Conservation (phyloP, 2,329 filamentous ascomycete species). For the Aspergillus pseudonomiae region DNA sequence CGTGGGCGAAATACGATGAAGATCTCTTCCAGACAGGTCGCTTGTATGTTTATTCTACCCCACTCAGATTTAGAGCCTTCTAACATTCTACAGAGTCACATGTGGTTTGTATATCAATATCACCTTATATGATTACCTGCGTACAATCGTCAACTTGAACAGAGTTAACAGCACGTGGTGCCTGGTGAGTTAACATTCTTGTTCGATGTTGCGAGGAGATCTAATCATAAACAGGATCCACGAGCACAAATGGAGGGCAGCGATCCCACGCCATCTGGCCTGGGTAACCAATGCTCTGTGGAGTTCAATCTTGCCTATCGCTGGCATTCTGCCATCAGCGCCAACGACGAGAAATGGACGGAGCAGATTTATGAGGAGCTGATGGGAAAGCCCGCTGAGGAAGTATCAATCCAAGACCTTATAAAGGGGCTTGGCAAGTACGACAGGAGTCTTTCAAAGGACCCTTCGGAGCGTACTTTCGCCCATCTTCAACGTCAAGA, state of each 20-base stretch:
- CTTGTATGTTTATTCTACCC: slow-evolving; percentile 43
- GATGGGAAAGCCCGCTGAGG: slow-evolving; percentile 61
- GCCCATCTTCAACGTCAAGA: slow-evolving; percentile 64
- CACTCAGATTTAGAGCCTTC: background rate
- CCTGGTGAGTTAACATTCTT: slow-evolving; percentile 45
- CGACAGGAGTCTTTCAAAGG: slow-evolving; percentile 61
- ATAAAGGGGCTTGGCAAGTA: slow-evolving; percentile 65
- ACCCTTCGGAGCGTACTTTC: slow-evolving; percentile 72
- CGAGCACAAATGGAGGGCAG: slow-evolving; percentile 67
- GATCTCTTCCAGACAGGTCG: slow-evolving; percentile 79
- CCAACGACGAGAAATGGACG: slow-evolving; percentile 79
- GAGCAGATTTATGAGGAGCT: slow-evolving; percentile 67
- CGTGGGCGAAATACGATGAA: slow-evolving; percentile 72
- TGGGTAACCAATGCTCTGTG: slow-evolving; percentile 80
- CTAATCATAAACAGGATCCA: slow-evolving; percentile 57
- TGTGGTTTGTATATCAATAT: slow-evolving; percentile 79
- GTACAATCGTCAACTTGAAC: slow-evolving; percentile 75
- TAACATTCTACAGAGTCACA: slow-evolving; percentile 54
- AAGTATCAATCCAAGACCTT: slow-evolving; percentile 64
- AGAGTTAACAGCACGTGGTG: slow-evolving; percentile 77
- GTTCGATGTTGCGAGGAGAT: background rate
- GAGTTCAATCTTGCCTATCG: slow-evolving; percentile 90
- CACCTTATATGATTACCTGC: slow-evolving; percentile 75
- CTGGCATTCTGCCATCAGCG: slow-evolving; percentile 80
- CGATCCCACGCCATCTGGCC: slow-evolving; percentile 67